Evolutionary conservation across 164 flowering plant genomes (phyloP).

Genomic region (Berberis thunbergii): DNA sequence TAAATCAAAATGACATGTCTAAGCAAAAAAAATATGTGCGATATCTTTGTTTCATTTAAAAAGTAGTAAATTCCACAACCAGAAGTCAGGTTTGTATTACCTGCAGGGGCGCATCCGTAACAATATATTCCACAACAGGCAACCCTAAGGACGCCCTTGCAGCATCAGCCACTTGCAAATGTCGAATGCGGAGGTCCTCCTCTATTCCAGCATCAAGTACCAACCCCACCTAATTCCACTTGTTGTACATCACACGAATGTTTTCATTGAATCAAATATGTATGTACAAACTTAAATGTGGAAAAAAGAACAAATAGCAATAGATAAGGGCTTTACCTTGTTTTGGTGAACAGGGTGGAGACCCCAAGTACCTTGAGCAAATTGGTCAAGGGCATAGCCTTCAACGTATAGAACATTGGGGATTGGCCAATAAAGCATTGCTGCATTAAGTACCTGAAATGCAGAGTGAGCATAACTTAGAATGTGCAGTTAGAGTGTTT

Average conservation of each 20-base stretch:
- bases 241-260: not conserved
- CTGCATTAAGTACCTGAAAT: slow-evolving; percentile 77
- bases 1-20: too few species aligned
- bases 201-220: slow-evolving; percentile 86
- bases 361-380: slow-evolving; percentile 73
- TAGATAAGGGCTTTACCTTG: slow-evolving; percentile 25
- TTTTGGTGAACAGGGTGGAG: slow-evolving; percentile 78
- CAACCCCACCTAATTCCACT: slow-evolving; percentile 52
- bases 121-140: slow-evolving; percentile 64
- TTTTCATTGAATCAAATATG: not conserved
- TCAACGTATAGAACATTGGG: slow-evolving; percentile 70
- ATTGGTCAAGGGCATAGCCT: slow-evolving; percentile 82
- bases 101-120: slow-evolving; percentile 67
- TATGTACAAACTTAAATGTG: not conserved
- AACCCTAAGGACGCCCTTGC: slow-evolving; percentile 84
- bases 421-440: slow-evolving; percentile 90
- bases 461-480: not conserved
- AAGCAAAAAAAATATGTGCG: too few species aligned
- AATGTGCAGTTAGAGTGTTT: not conserved
- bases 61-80: not conserved
- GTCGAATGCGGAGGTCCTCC: slow-evolving; percentile 63
- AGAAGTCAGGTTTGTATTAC: slow-evolving; percentile 16
- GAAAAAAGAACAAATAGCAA: not conserved
- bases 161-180: slow-evolving; percentile 85
- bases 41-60: too few species aligned